phyloP scores from a whole-genome alignment of 2,329 filamentous ascomycete genomes.

The Epichloe brachyelytri region DNA sequence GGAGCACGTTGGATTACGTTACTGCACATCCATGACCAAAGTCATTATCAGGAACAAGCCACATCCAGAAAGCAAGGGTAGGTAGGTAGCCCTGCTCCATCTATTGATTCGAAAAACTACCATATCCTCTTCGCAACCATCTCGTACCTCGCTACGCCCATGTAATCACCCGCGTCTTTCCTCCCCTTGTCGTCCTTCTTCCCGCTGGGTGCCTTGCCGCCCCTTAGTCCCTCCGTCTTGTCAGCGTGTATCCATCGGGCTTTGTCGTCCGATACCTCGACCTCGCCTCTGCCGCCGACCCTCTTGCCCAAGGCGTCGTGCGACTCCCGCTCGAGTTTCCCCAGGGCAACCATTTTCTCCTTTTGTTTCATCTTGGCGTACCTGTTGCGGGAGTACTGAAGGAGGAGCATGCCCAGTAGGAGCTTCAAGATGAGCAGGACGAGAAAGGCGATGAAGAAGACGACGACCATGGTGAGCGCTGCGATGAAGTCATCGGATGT shows the following conservation, averaged over 20 bases:
- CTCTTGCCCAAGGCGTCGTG: slow-evolving; percentile 62
- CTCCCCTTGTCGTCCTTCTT: slow-evolving; percentile 36
- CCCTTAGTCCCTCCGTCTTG: slow-evolving; percentile 57
- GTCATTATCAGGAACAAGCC: too few relatives aligned
- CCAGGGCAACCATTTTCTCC: slow-evolving; percentile 39
- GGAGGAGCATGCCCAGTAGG: slow-evolving; percentile 73
- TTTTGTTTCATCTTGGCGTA: slow-evolving; percentile 70
- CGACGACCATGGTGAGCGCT: slow-evolving; percentile 65
- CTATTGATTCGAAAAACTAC: slow-evolving; percentile 31
- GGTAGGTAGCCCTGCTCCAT: too few relatives aligned
- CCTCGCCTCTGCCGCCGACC: slow-evolving; percentile 68
- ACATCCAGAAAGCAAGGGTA: too few relatives aligned
- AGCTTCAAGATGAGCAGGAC: slow-evolving; percentile 76
- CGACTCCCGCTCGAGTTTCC: slow-evolving; percentile 35
- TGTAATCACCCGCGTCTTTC: slow-evolving; percentile 35
- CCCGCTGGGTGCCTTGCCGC: slow-evolving; percentile 38
- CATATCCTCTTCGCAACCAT: slow-evolving; percentile 97
- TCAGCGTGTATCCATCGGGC: slow-evolving; percentile 78
- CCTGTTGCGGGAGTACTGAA: slow-evolving; percentile 65
- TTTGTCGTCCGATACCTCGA: slow-evolving; percentile 83
- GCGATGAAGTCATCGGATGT: slow-evolving; percentile 63
- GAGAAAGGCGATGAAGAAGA: slow-evolving; percentile 76
- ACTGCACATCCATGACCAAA: too few relatives aligned
- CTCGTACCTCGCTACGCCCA: slow-evolving; percentile 69
- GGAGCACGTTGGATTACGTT: too few relatives aligned